Evolutionary conservation across 805 yeast genomes (phyloP).

Genomic region (Yarrowia keelungensis): DNA sequence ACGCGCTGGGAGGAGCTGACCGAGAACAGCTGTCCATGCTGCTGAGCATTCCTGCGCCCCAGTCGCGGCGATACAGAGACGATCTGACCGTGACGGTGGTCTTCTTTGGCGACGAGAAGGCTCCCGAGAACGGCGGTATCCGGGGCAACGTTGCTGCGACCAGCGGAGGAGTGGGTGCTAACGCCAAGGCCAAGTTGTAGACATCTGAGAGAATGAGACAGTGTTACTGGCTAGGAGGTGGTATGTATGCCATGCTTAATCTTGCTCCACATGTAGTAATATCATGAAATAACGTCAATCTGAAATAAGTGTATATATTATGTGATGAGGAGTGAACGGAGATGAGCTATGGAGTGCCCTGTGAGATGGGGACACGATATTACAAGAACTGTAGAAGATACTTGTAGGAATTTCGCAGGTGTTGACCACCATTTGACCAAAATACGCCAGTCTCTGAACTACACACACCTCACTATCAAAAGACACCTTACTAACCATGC

Average conservation of each 20-base stretch:
- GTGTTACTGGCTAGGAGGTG: background rate
- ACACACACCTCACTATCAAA: no score
- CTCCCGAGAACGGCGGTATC: conserved; percentile 18
- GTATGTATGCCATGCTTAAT: no score
- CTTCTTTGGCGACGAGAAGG: conserved; percentile 69
- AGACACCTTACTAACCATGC: no score
- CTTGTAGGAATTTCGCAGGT: no score
- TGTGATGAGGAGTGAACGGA: no score
- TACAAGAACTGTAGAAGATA: no score
- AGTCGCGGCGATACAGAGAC: conserved; percentile 90
- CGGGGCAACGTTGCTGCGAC: conserved; percentile 31
- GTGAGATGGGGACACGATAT: no score
- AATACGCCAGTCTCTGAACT: no score
- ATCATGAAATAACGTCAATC: background rate
- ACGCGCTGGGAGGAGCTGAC: conserved; percentile 90
- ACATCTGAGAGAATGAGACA: background rate
- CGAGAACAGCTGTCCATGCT: conserved; percentile 87
- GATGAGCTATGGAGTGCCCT: no score
- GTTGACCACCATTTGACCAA: no score
- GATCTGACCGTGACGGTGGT: conserved; percentile 96
- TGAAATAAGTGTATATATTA: no score
- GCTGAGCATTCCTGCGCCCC: conserved; percentile 88
- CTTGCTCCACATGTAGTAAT: background rate
- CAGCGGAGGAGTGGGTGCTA: conserved; percentile 10
- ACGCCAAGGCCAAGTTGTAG: conserved; percentile 25